phyloP scores from a whole-genome alignment of 2,329 filamentous ascomycete species.

The Periconia sp. region DNA sequence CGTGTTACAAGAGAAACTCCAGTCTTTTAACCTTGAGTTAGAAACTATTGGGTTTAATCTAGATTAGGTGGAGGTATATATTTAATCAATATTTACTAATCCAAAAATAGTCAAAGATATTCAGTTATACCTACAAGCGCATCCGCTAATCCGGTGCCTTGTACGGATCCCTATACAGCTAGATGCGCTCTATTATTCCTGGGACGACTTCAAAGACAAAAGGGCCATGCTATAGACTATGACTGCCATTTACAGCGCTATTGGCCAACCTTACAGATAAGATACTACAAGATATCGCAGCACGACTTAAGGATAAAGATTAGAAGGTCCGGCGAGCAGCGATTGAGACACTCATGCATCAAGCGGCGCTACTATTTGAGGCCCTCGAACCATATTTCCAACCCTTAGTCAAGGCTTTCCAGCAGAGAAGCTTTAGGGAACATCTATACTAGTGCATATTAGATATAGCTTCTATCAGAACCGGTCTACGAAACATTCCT shows the following conservation, averaged over 20 bases:
- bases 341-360: not conserved
- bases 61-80: not conserved
- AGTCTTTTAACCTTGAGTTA: slow-evolving; percentile 1
- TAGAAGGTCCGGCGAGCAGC: not conserved
- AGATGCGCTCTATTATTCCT: slow-evolving; percentile 5
- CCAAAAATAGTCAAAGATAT: not conserved
- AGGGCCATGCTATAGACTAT: slow-evolving; percentile 3
- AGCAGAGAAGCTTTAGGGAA: not conserved
- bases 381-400: not conserved
- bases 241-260: slow-evolving; percentile 6
- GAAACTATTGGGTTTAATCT: slow-evolving; percentile 3
- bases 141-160: slow-evolving; percentile 5
- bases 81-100: not conserved
- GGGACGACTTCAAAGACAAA: not conserved
- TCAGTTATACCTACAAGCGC: slow-evolving; percentile 3
- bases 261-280: slow-evolving; percentile 2
- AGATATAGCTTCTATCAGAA: not conserved
- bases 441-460: slow-evolving; percentile 1
- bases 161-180: slow-evolving; percentile 10
- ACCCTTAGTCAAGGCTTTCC: not conserved
- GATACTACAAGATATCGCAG: slow-evolving; percentile 4
- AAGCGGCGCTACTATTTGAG: not conserved
- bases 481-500: not conserved
- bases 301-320: slow-evolving; percentile 1
- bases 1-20: not conserved